Conservation (phyloP, 768 basidiomycete species). For the Phanerochaete sordida region DNA sequence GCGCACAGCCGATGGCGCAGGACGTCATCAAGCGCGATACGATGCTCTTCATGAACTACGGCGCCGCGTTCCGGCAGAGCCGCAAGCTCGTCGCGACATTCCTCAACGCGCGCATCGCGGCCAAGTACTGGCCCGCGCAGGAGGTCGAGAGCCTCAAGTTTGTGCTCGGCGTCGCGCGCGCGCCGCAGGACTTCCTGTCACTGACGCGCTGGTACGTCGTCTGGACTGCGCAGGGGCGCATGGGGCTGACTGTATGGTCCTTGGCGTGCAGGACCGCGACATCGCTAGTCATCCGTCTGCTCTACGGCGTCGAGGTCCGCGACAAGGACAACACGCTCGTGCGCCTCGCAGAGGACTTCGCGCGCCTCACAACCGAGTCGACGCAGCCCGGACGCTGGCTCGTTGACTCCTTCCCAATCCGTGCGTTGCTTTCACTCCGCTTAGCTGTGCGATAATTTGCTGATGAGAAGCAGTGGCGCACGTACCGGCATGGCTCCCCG, state of each 20-base stretch:
- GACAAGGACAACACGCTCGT: constrained; percentile 13
- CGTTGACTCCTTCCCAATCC: constrained; percentile 26
- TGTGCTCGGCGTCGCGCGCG: neutral
- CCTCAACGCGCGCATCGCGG: neutral
- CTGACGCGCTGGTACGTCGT: neutral
- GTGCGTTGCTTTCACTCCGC: constrained; percentile 18
- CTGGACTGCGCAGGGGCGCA: neutral
- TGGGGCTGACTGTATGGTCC: neutral
- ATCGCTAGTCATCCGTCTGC: constrained; percentile 7
- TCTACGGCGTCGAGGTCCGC: constrained; percentile 6
- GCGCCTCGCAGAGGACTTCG: constrained; percentile 17
- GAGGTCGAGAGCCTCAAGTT: neutral
- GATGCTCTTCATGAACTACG: constrained; percentile 1
- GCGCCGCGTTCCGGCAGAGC: neutral
- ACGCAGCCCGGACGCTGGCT: constrained; percentile 30
- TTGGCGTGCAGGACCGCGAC: neutral
- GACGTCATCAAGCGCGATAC: neutral
- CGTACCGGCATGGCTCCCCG: constrained; percentile 38
- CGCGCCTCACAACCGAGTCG: constrained; percentile 15
- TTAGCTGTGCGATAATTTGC: neutral
- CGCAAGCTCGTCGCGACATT: neutral
- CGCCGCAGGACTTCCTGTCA: neutral
- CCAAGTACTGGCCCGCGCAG: neutral
- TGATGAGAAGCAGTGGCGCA: neutral
- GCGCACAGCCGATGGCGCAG: neutral